Conservation (phyloP, 106 monocot genomes). For the Amphibolis antarctica region DNA sequence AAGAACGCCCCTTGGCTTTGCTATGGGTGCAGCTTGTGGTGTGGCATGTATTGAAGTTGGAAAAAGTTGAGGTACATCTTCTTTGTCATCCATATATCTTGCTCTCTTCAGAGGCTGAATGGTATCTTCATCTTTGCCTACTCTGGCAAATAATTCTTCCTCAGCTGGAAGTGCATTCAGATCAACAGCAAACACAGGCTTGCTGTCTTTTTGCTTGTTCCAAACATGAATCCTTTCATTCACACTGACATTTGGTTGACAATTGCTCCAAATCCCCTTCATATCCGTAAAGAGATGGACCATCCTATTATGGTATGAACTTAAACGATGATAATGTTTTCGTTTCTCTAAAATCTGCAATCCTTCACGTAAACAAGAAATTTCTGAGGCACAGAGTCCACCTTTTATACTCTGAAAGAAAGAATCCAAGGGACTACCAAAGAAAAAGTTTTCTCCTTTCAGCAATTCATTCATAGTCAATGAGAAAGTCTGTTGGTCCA, state of each 20-base stretch:
- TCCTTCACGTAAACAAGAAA: constrained; percentile 35
- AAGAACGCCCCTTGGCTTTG: constrained; percentile 51
- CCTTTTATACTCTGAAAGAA: constrained; percentile 52
- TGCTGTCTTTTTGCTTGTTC: constrained; percentile 28
- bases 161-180: constrained; percentile 59
- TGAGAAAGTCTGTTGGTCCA: constrained; percentile 70
- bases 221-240: constrained; percentile 52
- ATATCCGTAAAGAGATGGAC: constrained; percentile 40
- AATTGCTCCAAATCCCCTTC: constrained; percentile 37
- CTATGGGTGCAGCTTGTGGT: constrained; percentile 11
- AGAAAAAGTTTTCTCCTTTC: constrained; percentile 46
- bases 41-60: constrained; percentile 1
- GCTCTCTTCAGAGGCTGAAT: constrained; percentile 29
- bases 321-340: constrained; percentile 44
- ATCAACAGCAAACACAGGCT: constrained; percentile 55
- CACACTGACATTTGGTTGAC: constrained; percentile 21
- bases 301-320: constrained; percentile 67
- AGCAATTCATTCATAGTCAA: constrained; percentile 61
- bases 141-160: constrained; percentile 28
- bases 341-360: constrained; percentile 44
- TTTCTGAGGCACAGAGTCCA: constrained; percentile 52
- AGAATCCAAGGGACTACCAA: constrained; percentile 61
- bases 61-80: neutral
- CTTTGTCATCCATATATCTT: constrained; percentile 16
- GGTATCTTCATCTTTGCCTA: constrained; percentile 13